Evolutionary conservation across 192 early-diverging fungal genomes (phyloP), one percentile per base, ranked within the genome.

Genomic region (Funneliformis mosseae): DNA sequence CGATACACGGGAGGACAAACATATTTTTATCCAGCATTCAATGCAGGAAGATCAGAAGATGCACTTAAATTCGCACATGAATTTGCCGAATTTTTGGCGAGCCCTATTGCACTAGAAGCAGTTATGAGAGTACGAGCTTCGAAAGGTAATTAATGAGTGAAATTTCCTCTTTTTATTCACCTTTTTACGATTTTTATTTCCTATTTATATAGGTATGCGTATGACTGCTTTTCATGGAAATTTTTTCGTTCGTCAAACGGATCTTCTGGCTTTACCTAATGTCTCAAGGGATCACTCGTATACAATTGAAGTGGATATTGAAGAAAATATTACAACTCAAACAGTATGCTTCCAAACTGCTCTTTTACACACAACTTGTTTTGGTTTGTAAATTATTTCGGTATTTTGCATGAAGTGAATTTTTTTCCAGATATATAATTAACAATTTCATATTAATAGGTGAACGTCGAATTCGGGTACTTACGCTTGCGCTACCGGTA

Each of bases 291-390:
- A 97, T 87, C 95, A 96, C 81, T 88, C 89, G 14, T 99, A 97
- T 81, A 92, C 91, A 7, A 91, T 97, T 41, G 97, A 99, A 77
- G 81, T 94, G 69, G 83, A 86, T 48, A 86, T 96, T 28, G 93
- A 94, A 74, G 94, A 97, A 55, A 92, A 93, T 55, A 84, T 93
- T 63, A 91, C 89, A 11, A 87, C 87, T n/a, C 87, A 92, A 0
- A 89, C 93, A 18, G 94, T 95, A 9, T 98, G 95, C 80, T 96
- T 99, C 91, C 97, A 99, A 83, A 95, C 96, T 12, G 97, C 97
- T 11, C 81, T 99, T 66, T 84, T 99, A 64, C 94, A 97, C 83
- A 98, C 97, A 7, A 94, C 92, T 25, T 92, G 93, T 50, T 89
- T 85, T 76, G 96, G 95, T 83, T 68, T 45, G 70, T 46, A 16